These are phyloP conservation scores for Irpex sp. DNA, from an alignment of 1,284 basidiomycete species.

Conservation along the genomic window DNA sequence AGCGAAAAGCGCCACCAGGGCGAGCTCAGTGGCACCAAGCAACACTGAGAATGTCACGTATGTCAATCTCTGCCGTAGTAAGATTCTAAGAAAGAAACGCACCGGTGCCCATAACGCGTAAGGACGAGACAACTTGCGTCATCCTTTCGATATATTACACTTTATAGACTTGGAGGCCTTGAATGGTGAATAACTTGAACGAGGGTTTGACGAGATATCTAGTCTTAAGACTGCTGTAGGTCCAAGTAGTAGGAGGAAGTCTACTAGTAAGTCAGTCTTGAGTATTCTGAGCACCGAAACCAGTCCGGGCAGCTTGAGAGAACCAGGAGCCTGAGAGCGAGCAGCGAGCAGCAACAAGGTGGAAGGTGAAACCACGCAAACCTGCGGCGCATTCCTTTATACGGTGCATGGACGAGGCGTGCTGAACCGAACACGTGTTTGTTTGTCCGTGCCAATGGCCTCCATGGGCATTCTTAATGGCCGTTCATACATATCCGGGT, in stretches of 20 bases:
- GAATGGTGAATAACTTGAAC: neutral
- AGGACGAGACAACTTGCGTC: neutral
- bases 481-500: no score
- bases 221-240: no score
- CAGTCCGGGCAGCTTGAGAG: no score
- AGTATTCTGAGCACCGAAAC: no score
- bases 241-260: no score
- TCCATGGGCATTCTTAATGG: neutral
- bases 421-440: neutral
- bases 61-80: neutral
- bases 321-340: no score
- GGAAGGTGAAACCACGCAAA: neutral
- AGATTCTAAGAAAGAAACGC: neutral
- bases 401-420: neutral
- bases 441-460: neutral
- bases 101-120: conserved; percentile 5
- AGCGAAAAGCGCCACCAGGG: conserved; percentile 8
- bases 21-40: conserved; percentile 4
- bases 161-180: neutral
- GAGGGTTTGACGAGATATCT: neutral
- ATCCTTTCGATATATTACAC: neutral
- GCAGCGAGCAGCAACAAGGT: neutral
- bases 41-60: neutral
- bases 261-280: no score
- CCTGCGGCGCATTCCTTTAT: neutral